Conservation (phyloP, 345 rosid species). For the Fremontodendron californicum region DNA sequence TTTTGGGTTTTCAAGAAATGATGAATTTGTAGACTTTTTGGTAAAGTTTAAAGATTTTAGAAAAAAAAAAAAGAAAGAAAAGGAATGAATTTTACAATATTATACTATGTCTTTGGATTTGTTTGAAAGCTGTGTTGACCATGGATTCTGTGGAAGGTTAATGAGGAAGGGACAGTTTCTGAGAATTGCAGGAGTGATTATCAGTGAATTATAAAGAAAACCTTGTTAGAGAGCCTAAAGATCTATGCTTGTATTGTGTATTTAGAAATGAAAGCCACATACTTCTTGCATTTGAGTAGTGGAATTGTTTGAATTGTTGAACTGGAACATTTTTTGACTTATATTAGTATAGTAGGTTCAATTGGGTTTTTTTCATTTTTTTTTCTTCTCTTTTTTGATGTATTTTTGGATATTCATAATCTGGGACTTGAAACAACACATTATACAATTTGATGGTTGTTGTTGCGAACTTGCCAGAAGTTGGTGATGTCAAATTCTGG, state of each 20-base stretch:
- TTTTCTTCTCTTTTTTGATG: not conserved
- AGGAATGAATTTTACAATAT: not conserved
- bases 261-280: not conserved
- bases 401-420: not conserved
- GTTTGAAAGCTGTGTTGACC: not conserved
- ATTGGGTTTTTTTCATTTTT: not conserved
- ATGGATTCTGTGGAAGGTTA: not conserved
- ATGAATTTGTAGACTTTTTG: not conserved
- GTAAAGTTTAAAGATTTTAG: not conserved
- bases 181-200: not conserved
- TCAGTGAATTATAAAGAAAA: not conserved
- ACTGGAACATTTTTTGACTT: not conserved
- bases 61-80: not conserved
- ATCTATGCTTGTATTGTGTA: not conserved
- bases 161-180: not conserved
- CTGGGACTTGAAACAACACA: not conserved
- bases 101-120: not conserved
- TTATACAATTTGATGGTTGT: not conserved
- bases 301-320: conserved; percentile 1
- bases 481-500: not conserved
- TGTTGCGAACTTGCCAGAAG: not conserved
- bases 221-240: not conserved
- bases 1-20: not conserved
- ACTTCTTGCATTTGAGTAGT: not conserved
- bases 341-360: not conserved